Conservation (phyloP, 2,329 filamentous ascomycete genomes). For the Colletotrichum magnum region DNA sequence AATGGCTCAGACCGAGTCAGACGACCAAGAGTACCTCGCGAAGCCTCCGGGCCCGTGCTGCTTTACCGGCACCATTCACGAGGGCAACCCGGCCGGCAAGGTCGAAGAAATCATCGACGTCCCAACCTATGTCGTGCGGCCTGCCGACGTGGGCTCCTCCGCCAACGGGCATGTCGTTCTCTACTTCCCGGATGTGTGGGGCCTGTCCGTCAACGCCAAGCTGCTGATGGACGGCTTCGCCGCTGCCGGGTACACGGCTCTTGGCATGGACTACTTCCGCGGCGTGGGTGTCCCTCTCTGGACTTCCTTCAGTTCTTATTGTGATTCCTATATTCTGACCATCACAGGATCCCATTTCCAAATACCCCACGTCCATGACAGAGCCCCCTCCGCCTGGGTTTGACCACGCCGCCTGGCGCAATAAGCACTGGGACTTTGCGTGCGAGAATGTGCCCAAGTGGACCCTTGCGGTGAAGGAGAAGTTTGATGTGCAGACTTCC, state of each 20-base stretch:
- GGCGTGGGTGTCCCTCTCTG: slow-evolving; percentile 48
- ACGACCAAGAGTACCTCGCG: slow-evolving; percentile 44
- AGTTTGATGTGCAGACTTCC: slow-evolving; percentile 49
- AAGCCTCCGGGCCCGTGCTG: slow-evolving; percentile 56
- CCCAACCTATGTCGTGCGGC: slow-evolving; percentile 54
- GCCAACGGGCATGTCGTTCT: slow-evolving; percentile 58
- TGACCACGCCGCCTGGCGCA: slow-evolving; percentile 63
- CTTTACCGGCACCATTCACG: slow-evolving; percentile 55
- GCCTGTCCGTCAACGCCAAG: slow-evolving; percentile 58
- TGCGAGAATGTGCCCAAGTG: slow-evolving; percentile 59
- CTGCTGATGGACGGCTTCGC: slow-evolving; percentile 63
- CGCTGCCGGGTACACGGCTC: slow-evolving; percentile 57
- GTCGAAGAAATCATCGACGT: slow-evolving; percentile 51
- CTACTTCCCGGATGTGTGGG: slow-evolving; percentile 62
- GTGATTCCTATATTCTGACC: too few species aligned
- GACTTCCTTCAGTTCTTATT: too few species aligned
- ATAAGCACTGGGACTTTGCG: slow-evolving; percentile 60
- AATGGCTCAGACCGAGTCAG: slow-evolving; percentile 18
- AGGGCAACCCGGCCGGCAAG: slow-evolving; percentile 53
- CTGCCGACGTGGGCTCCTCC: slow-evolving; percentile 21
- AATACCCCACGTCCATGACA: slow-evolving; percentile 50
- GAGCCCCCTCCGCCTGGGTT: slow-evolving; percentile 53
- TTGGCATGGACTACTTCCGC: slow-evolving; percentile 61
- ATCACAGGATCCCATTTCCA: slow-evolving; percentile 58
- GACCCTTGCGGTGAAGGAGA: slow-evolving; percentile 53